These are phyloP conservation scores for Zopfochytrium polystomum DNA, from an alignment of 371 early-diverging fungal species.

Conservation along the genomic window DNA sequence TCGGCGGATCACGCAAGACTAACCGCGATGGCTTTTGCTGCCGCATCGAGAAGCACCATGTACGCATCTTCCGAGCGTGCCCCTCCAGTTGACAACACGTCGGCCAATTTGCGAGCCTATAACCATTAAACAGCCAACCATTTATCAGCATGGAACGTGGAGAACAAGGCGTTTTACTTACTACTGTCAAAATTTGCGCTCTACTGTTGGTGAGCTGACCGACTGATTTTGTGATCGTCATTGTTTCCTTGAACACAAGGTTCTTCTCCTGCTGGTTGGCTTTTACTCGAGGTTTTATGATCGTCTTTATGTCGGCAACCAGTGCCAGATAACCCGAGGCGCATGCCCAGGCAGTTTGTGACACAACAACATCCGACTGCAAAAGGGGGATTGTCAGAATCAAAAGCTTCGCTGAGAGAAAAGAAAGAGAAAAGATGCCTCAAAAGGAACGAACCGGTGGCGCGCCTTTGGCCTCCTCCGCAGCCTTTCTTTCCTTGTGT, in stretches of 20 bases:
- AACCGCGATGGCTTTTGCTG: slow-evolving; percentile 68
- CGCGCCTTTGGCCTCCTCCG: slow-evolving; percentile 2
- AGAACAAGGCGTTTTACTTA: slow-evolving; percentile 15
- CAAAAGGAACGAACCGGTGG: not conserved
- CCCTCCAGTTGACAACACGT: slow-evolving; percentile 41
- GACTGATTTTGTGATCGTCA: slow-evolving; percentile 43
- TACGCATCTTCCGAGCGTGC: slow-evolving; percentile 50
- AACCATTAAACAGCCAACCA: not conserved
- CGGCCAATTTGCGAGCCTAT: slow-evolving; percentile 45
- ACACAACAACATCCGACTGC: not conserved
- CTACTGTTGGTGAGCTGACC: slow-evolving; percentile 57
- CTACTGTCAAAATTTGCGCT: slow-evolving; percentile 49
- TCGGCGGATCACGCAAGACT: no score
- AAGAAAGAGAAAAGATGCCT: not conserved
- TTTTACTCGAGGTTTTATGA: slow-evolving; percentile 26
- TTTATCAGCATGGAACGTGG: not conserved
- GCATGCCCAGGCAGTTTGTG: slow-evolving; percentile 1
- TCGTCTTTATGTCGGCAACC: slow-evolving; percentile 30
- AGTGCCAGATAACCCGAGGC: not conserved
- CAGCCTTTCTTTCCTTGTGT: not conserved
- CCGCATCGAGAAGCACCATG: slow-evolving; percentile 56
- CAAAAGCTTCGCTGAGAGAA: not conserved
- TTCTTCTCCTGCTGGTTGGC: slow-evolving; percentile 18
- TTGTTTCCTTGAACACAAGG: slow-evolving; percentile 9
- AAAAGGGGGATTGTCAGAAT: not conserved